phyloP scores from a whole-genome alignment of 2,329 filamentous ascomycete species.

The Leptodontidium sp. region DNA sequence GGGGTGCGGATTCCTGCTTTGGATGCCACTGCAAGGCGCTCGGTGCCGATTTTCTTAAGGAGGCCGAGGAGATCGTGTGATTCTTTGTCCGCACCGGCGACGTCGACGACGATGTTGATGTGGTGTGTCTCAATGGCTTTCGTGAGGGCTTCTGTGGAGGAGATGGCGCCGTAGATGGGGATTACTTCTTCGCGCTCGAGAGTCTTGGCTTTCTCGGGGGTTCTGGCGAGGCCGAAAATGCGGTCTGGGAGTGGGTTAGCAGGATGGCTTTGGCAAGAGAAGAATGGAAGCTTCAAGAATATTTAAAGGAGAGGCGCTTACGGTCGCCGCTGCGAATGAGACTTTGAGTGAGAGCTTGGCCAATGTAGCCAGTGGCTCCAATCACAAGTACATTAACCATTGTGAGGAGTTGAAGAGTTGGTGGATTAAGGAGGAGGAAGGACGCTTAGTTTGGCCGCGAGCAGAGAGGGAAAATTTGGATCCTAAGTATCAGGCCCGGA shows the following conservation, averaged over 20 bases:
- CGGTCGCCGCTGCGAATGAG: constrained; percentile 48
- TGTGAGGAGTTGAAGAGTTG: constrained; percentile 10
- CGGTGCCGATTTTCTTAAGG: constrained; percentile 37
- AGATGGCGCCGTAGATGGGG: constrained; percentile 44
- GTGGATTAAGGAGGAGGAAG: background rate
- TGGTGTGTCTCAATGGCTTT: constrained; percentile 40
- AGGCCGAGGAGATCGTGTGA: constrained; percentile 39
- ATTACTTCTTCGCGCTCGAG: constrained; percentile 47
- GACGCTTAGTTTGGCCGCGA: background rate
- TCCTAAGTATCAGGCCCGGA: background rate
- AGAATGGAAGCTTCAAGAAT: too few relatives aligned
- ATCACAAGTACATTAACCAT: constrained; percentile 56
- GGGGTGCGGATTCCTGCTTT: constrained; percentile 37
- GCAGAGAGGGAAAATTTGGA: background rate
- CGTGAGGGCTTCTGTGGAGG: constrained; percentile 29
- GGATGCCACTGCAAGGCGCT: constrained; percentile 35
- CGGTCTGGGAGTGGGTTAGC: constrained; percentile 36
- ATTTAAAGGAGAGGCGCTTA: background rate
- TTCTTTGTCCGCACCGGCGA: constrained; percentile 41
- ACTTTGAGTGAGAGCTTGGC: constrained; percentile 59
- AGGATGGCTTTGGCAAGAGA: background rate
- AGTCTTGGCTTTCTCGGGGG: constrained; percentile 44
- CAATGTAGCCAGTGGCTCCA: constrained; percentile 63
- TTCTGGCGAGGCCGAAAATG: constrained; percentile 50
- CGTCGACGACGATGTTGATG: constrained; percentile 50